These are phyloP conservation scores for Calophaca sinica DNA, from an alignment of 306 rosid species.

Conservation along the genomic window DNA sequence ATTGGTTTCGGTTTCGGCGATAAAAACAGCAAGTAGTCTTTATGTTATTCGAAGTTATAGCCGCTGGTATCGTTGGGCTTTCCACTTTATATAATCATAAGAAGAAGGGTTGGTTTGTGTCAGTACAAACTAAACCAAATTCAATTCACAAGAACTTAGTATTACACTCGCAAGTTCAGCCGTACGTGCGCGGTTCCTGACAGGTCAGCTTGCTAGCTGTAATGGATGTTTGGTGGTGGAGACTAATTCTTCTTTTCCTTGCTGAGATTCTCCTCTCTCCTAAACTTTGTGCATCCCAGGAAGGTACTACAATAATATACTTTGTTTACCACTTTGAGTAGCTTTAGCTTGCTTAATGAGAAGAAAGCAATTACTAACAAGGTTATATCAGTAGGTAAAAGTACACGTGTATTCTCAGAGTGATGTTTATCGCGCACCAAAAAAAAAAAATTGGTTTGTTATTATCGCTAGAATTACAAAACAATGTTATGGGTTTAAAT, in stretches of 20 bases:
- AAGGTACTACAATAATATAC: constrained; percentile 45
- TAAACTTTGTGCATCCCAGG: constrained; percentile 45
- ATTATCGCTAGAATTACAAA: too few relatives aligned
- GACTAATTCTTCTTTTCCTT: constrained; percentile 37
- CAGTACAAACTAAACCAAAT: background rate
- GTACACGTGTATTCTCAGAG: background rate
- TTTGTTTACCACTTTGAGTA: background rate
- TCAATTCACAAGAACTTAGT: background rate
- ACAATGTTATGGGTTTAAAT: background rate
- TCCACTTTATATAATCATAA: constrained; percentile 18
- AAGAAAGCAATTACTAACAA: background rate
- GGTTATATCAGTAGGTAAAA: too few relatives aligned
- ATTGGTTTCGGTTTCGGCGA: constrained; percentile 1
- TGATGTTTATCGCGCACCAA: too few relatives aligned
- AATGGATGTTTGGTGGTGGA: constrained; percentile 42
- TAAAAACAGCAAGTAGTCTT: constrained; percentile 42
- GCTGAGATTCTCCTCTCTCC: constrained; percentile 57
- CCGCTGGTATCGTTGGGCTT: background rate
- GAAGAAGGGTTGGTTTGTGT: constrained; percentile 5
- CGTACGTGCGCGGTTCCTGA: background rate
- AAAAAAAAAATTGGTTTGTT: too few relatives aligned
- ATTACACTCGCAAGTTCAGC: background rate
- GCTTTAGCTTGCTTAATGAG: background rate
- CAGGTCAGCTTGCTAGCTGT: background rate
- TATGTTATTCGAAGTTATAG: constrained; percentile 40